These are phyloP conservation scores for Pythium rishiriense DNA, from an alignment of 352 stramenopile species.

Conservation along the genomic window DNA sequence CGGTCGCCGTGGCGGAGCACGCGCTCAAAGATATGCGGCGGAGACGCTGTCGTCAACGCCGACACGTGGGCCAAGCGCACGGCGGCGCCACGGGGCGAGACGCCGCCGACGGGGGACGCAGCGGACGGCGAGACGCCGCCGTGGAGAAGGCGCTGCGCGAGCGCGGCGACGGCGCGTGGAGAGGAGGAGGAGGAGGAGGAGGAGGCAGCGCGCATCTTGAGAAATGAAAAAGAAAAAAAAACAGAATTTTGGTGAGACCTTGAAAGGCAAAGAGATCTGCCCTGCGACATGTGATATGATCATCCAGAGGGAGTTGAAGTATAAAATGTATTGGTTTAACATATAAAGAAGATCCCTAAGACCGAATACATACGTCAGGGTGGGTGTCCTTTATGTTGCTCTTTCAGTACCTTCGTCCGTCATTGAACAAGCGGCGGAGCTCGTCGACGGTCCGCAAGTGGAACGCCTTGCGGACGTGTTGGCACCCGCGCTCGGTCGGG, in stretches of 20 bases:
- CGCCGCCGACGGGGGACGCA: no score
- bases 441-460: neutral
- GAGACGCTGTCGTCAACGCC: neutral
- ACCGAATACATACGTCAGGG: no score
- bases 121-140: neutral
- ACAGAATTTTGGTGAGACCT: neutral
- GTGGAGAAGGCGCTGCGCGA: neutral
- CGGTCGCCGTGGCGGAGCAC: constrained; percentile 26
- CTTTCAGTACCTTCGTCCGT: no score
- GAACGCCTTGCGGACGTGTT: neutral
- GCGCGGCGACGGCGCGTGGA: no score
- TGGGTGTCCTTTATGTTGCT: neutral
- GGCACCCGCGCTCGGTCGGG: neutral
- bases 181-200: no score
- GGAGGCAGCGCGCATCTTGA: no score
- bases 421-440: neutral
- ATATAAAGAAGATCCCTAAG: no score
- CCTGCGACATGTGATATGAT: neutral
- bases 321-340: neutral
- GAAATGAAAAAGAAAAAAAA: no score
- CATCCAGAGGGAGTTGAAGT: neutral
- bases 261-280: neutral
- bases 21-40: constrained; percentile 32
- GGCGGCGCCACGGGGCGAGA: neutral
- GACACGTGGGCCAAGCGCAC: neutral